Evolutionary conservation across 345 rosid species (phyloP).

Genomic region (Ricinus communis): DNA sequence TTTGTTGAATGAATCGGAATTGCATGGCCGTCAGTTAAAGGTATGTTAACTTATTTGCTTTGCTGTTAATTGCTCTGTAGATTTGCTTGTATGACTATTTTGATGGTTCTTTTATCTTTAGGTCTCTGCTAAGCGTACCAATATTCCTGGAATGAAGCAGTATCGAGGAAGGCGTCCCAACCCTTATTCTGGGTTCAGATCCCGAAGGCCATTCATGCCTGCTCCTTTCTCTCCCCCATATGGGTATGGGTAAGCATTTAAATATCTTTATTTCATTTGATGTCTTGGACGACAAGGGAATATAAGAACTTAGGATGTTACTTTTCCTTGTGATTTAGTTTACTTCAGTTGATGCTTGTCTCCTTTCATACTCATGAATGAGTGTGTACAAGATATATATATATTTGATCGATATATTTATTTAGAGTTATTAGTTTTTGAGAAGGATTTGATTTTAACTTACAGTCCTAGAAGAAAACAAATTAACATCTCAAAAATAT

Average conservation of each 20-base stretch:
- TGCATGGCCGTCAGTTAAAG: conserved; percentile 97
- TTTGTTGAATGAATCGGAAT: conserved; percentile 87
- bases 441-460: neutral
- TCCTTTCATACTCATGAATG: neutral
- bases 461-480: neutral
- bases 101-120: conserved; percentile 27
- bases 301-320: neutral
- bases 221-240: conserved; percentile 65
- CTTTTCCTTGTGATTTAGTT: neutral
- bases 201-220: conserved; percentile 80
- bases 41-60: conserved; percentile 31
- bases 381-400: neutral
- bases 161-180: conserved; percentile 83
- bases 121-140: conserved; percentile 98
- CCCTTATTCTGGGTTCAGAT: conserved; percentile 58
- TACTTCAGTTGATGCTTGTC: neutral
- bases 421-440: neutral
- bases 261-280: conserved; percentile 7
- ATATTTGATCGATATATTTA: neutral
- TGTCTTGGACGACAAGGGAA: neutral
- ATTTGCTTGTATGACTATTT: conserved; percentile 3
- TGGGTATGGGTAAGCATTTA: conserved; percentile 68
- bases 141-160: conserved; percentile 92
- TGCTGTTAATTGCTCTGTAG: neutral
- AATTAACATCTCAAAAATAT: neutral